Conservation (phyloP, 495 filamentous ascomycete genomes). For the Podospora comata region DNA sequence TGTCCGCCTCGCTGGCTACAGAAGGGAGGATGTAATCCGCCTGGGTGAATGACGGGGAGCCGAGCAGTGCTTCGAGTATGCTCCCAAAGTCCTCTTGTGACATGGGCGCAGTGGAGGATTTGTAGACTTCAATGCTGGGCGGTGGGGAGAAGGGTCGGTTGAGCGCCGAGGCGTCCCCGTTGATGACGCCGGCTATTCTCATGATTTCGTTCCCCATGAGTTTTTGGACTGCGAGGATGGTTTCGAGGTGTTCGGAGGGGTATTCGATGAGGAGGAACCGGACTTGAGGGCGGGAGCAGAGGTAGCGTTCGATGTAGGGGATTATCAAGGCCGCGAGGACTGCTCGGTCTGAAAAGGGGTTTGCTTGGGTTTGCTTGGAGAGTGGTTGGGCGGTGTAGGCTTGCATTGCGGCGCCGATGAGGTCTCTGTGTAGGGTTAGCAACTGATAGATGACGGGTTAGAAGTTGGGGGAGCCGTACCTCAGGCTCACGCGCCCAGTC, state of each 20-base stretch:
- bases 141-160: slow-evolving; percentile 8
- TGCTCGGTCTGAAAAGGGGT: slow-evolving; percentile 44
- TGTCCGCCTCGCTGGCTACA: slow-evolving; percentile 39
- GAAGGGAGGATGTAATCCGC: slow-evolving; percentile 45
- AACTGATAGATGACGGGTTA: neutral
- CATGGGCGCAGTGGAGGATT: neutral
- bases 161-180: slow-evolving; percentile 27
- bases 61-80: slow-evolving; percentile 9
- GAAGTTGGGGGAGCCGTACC: slow-evolving; percentile 31
- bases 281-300: slow-evolving; percentile 36
- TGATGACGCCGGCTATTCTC: slow-evolving; percentile 43
- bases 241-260: slow-evolving; percentile 44
- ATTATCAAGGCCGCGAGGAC: slow-evolving; percentile 46
- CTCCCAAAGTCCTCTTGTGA: neutral
- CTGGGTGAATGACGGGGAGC: slow-evolving; percentile 34
- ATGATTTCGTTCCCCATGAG: slow-evolving; percentile 43
- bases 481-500: slow-evolving; percentile 42
- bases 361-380: slow-evolving; percentile 42
- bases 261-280: slow-evolving; percentile 49
- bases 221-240: slow-evolving; percentile 41
- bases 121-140: slow-evolving; percentile 1
- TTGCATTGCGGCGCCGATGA: slow-evolving; percentile 51
- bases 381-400: slow-evolving; percentile 44
- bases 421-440: slow-evolving; percentile 30
- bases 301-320: slow-evolving; percentile 45